Conservation (phyloP, 2,329 filamentous ascomycete species). For the Fusarium camptoceras region DNA sequence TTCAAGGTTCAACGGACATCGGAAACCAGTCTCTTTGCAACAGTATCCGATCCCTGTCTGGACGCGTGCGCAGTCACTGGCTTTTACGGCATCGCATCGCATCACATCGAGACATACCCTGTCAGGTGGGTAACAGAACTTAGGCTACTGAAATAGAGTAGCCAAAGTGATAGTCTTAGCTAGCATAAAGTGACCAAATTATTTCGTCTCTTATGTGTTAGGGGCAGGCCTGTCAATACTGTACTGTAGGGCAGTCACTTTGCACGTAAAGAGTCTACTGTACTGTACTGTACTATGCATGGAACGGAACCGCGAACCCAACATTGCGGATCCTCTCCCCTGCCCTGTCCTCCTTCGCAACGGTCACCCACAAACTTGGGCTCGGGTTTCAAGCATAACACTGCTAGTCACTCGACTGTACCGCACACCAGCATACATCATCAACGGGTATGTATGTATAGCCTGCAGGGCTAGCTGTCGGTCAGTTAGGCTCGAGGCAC, state of each 20-base stretch:
- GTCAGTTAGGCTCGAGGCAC: not conserved
- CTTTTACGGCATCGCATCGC: conserved; percentile 4
- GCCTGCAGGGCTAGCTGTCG: not conserved
- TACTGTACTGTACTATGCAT: no score
- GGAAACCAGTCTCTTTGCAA: not conserved
- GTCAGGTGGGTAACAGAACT: no score
- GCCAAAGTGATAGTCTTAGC: no score
- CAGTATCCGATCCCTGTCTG: conserved; percentile 19
- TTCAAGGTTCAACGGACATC: not conserved
- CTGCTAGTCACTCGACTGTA: conserved; percentile 6
- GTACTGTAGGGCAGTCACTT: not conserved
- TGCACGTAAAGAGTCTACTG: no score
- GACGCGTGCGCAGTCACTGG: conserved; percentile 7
- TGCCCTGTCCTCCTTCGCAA: conserved; percentile 18
- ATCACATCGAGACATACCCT: conserved; percentile 5
- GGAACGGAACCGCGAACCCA: not conserved
- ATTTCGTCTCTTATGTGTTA: no score
- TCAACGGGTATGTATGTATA: conserved; percentile 28
- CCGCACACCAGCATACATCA: conserved; percentile 14
- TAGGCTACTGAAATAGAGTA: no score
- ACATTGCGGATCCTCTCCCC: conserved; percentile 34
- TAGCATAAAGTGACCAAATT: no score
- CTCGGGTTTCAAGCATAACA: conserved; percentile 10
- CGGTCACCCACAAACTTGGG: conserved; percentile 36
- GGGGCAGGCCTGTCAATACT: not conserved